phyloP scores from a whole-genome alignment of 345 rosid species.

The Linum usitatissimum region DNA sequence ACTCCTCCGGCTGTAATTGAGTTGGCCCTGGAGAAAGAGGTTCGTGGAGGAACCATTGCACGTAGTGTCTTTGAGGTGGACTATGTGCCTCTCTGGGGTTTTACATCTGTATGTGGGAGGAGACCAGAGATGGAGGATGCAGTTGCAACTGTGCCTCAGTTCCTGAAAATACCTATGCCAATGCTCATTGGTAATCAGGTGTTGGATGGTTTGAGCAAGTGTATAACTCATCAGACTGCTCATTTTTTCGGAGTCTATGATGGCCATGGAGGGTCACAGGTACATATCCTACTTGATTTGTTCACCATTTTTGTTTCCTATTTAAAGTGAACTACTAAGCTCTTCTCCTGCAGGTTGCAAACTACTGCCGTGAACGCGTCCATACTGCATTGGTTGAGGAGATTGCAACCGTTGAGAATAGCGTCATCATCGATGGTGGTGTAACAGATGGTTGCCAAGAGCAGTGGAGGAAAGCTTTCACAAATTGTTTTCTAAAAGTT shows the following conservation, averaged over 20 bases:
- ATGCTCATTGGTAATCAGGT: slow-evolving; percentile 54
- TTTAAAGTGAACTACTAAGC: neutral
- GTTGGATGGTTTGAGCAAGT: slow-evolving; percentile 44
- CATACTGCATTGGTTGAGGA: slow-evolving; percentile 68
- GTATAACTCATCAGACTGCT: slow-evolving; percentile 48
- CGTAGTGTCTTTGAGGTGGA: slow-evolving; percentile 84
- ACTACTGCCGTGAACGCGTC: slow-evolving; percentile 62
- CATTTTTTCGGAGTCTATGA: slow-evolving; percentile 94
- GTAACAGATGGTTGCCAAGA: slow-evolving; percentile 52
- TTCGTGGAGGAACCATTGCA: slow-evolving; percentile 18
- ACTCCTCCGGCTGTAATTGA: slow-evolving; percentile 29
- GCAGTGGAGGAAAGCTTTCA: slow-evolving; percentile 70
- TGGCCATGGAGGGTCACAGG: slow-evolving; percentile 98
- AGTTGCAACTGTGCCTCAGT: slow-evolving; percentile 48
- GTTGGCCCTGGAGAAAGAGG: slow-evolving; percentile 39
- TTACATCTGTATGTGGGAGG: slow-evolving; percentile 68
- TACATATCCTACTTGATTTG: slow-evolving; percentile 13
- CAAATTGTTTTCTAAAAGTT: slow-evolving; percentile 58
- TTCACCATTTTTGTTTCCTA: neutral
- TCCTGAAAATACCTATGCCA: slow-evolving; percentile 57
- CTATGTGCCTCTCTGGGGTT: slow-evolving; percentile 86
- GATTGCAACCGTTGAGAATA: slow-evolving; percentile 37
- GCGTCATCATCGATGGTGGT: slow-evolving; percentile 29
- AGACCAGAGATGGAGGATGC: slow-evolving; percentile 99
- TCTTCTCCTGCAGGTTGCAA: slow-evolving; percentile 58